A percentile compares a stretch with the other conserved stretches of the same genome.
Conservation (phyloP, 2,329 filamentous ascomycete genomes). For the Diplocarpon rosae region DNA sequence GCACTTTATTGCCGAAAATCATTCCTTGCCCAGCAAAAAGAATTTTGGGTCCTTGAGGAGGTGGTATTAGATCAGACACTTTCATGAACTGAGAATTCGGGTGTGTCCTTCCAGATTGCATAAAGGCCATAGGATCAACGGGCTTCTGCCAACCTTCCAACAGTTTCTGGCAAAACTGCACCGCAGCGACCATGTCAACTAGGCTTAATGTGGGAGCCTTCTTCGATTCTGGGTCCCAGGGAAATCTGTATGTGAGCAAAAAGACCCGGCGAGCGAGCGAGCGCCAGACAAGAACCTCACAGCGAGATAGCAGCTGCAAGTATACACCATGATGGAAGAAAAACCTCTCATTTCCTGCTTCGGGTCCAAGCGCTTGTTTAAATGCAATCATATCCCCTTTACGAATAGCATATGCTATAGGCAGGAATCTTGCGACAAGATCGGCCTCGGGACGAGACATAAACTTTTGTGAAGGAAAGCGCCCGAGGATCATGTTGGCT, state of each 20-base stretch:
- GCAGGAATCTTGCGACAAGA: slow-evolving; percentile 56
- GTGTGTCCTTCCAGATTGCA: slow-evolving; percentile 27
- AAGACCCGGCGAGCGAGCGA: slow-evolving; percentile 70
- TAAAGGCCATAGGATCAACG: slow-evolving; percentile 21
- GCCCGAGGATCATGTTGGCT: slow-evolving; percentile 72
- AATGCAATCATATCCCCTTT: slow-evolving; percentile 66
- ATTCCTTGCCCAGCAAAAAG: slow-evolving; percentile 48
- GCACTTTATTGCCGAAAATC: slow-evolving; percentile 50
- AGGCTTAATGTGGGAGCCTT: slow-evolving; percentile 68
- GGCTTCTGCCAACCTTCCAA: slow-evolving; percentile 43
- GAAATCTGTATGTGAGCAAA: slow-evolving; percentile 63
- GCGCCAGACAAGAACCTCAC: slow-evolving; percentile 76
- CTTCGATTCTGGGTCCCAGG: slow-evolving; percentile 42
- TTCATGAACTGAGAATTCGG: slow-evolving; percentile 41
- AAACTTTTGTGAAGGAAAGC: slow-evolving; percentile 60
- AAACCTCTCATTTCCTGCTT: slow-evolving; percentile 51
- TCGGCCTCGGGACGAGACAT: slow-evolving; percentile 57
- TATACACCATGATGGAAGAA: slow-evolving; percentile 67
- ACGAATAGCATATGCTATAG: slow-evolving; percentile 61
- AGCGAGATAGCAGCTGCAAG: slow-evolving; percentile 62
- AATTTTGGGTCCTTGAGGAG: slow-evolving; percentile 36
- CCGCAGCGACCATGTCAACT: slow-evolving; percentile 52
- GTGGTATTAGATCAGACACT: slow-evolving; percentile 29
- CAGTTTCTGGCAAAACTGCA: slow-evolving; percentile 52
- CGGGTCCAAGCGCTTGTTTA: slow-evolving; percentile 51